Percentiles rank a stretch among this genome's conserved stretches.
These are phyloP conservation scores for Auriscalpium orientale DNA, from an alignment of 768 basidiomycete genomes.

Conservation along the genomic window DNA sequence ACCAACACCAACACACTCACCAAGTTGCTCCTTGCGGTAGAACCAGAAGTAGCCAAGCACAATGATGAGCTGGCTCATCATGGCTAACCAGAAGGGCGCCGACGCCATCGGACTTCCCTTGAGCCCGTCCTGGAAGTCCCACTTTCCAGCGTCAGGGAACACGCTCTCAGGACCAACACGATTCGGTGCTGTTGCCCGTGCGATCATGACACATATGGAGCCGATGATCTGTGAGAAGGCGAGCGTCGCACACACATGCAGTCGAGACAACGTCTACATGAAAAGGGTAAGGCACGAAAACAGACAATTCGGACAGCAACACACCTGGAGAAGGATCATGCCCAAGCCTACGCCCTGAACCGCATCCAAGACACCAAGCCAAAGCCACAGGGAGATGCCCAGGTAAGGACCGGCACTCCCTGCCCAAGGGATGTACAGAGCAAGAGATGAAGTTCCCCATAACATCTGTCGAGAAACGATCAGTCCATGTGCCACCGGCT, in stretches of 20 bases:
- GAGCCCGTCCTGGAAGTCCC: conserved; percentile 76
- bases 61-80: conserved; percentile 73
- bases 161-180: conserved; percentile 83
- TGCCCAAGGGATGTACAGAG: conserved; percentile 91
- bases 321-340: conserved; percentile 74
- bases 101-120: conserved; percentile 75
- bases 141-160: conserved; percentile 87
- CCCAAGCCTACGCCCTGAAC: conserved; percentile 92
- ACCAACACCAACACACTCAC: conserved; percentile 33
- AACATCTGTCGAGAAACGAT: conserved; percentile 48
- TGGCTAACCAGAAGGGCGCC: conserved; percentile 84
- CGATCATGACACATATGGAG: conserved; percentile 85
- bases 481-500: not conserved
- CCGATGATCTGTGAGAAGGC: conserved; percentile 89
- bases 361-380: conserved; percentile 92
- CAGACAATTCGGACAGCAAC: not conserved
- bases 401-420: conserved; percentile 81
- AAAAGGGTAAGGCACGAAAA: not conserved
- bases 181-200: conserved; percentile 85
- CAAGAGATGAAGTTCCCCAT: conserved; percentile 93
- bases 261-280: conserved; percentile 71
- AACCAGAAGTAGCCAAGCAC: conserved; percentile 94
- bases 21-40: conserved; percentile 90
- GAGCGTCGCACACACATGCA: conserved; percentile 91
- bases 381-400: conserved; percentile 86